phyloP scores from a whole-genome alignment of 441 rosid species.

The Croton setiger region DNA sequence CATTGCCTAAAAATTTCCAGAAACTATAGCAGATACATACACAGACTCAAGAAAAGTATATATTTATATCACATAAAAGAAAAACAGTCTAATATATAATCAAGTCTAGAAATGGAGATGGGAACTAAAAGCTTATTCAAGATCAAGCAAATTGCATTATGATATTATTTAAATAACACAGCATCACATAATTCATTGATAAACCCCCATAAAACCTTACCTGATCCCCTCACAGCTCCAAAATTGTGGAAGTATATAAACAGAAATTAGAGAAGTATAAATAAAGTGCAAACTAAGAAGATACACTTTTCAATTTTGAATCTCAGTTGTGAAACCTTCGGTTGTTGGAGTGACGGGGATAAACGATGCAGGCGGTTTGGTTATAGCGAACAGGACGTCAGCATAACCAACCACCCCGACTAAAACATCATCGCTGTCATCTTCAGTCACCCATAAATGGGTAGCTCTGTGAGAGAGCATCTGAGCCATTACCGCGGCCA shows the following conservation, averaged over 20 bases:
- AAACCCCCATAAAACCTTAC: not conserved
- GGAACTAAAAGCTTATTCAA: not conserved
- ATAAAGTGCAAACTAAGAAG: not conserved
- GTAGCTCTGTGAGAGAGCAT: conserved; percentile 93
- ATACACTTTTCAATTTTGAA: conserved; percentile 39
- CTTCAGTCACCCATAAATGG: conserved; percentile 92
- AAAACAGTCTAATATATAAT: no score
- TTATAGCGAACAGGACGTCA: conserved; percentile 73
- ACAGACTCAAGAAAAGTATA: no score
- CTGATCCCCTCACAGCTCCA: not conserved
- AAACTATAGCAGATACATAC: no score
- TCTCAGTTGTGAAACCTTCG: conserved; percentile 40
- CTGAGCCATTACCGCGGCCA: conserved; percentile 98
- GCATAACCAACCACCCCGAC: conserved; percentile 89
- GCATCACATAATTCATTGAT: not conserved
- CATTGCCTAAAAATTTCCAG: no score
- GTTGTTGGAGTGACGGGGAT: conserved; percentile 35
- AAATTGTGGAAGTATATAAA: conserved; percentile 1
- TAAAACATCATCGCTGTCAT: conserved; percentile 64
- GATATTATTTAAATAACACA: conserved; percentile 5
- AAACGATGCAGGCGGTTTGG: conserved; percentile 49
- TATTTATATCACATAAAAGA: no score
- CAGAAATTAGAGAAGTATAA: not conserved
- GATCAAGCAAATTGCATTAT: not conserved
- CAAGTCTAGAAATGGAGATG: no score